Base-by-base conservation (phyloP, 2,329 filamentous ascomycete genomes). In the Sclerotinia spermophila region DNA sequence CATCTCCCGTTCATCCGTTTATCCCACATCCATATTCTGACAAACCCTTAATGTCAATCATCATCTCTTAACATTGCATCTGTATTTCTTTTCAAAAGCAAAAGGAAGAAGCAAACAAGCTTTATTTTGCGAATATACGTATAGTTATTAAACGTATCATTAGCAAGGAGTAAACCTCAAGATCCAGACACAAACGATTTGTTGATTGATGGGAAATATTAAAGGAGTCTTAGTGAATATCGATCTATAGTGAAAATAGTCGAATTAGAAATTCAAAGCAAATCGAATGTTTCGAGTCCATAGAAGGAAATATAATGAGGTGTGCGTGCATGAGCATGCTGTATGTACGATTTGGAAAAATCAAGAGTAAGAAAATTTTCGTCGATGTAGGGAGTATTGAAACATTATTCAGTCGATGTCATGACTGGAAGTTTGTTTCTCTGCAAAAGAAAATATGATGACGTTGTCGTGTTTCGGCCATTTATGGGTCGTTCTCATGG, bases 361-460 rank as follows among this genome's bases (percentile, higher is more conserved):
- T 35, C 38, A 42, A 15, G 51, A 24, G 35, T 66, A 53, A 24
- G 38, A 55, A 66, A 66, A 27, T 42, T 53, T n/a, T 24, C 21
- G 62, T 66, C 35, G 33, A 66, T 66, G 62, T 66, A 35, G 62
- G 55, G 48, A 24, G 62, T 55, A 40, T 66, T 53, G 45, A 51
- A 45, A 17, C 24, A 53, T 38, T 21, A 33, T 30, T 66, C 33
- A 53, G 62, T 11, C 35, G 51, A 67, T 67, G 65, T 8, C 42
- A 48, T 44, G 51, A 58, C 53, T 67, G 30, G 1, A 66, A 44
- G 65, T 33, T 42, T 59, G 27, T 10, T 58, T 44, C 21, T 53
- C 21, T 53, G 62, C 35, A 40, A 66, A 65, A 59, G 27, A 30
- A 67, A 67, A 67, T 55, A 35, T 56, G 65, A 66, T 66, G 55